Evolutionary conservation across 139 green algal species (phyloP).

Genomic region (Chlamydomonas applanata): DNA sequence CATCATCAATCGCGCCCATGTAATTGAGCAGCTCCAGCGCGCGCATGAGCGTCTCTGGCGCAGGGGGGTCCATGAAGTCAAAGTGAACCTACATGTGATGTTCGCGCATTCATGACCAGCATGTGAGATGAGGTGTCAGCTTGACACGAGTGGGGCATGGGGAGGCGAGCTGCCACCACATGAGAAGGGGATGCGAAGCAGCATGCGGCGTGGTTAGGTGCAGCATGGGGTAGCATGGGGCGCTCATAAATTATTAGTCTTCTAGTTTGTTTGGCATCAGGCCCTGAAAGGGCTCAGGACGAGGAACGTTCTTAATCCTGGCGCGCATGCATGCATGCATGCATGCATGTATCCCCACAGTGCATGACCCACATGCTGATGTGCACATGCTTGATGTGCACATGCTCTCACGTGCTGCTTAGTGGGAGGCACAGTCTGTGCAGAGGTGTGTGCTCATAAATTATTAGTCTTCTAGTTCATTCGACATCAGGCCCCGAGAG

Average conservation of each 20-base stretch:
- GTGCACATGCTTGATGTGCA: not conserved
- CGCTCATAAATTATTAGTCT: slow-evolving; percentile 32
- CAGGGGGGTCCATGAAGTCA: slow-evolving; percentile 99
- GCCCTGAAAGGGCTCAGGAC: slow-evolving; percentile 41
- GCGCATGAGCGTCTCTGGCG: slow-evolving; percentile 98
- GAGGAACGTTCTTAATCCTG: slow-evolving; percentile 72
- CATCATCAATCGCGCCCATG: slow-evolving; percentile 96
- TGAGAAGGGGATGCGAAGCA: no score
- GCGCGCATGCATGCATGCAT: not conserved
- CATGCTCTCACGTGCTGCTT: not conserved
- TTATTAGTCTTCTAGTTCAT: slow-evolving; percentile 33
- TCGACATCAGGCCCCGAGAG: slow-evolving; percentile 1
- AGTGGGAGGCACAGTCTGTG: not conserved
- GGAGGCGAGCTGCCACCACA: no score
- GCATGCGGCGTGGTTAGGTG: no score
- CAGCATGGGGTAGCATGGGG: not conserved
- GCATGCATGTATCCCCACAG: not conserved
- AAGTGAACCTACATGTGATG: slow-evolving; percentile 86
- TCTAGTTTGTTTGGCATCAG: slow-evolving; percentile 14
- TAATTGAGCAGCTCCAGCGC: slow-evolving; percentile 99
- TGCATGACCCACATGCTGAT: not conserved
- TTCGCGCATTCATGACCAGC: not conserved
- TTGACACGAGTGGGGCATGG: no score
- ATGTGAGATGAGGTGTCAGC: not conserved
- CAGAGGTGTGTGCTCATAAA: slow-evolving; percentile 13